Base-by-base conservation (phyloP, 768 basidiomycete species). In the Lactarius pseudohatsudake region DNA sequence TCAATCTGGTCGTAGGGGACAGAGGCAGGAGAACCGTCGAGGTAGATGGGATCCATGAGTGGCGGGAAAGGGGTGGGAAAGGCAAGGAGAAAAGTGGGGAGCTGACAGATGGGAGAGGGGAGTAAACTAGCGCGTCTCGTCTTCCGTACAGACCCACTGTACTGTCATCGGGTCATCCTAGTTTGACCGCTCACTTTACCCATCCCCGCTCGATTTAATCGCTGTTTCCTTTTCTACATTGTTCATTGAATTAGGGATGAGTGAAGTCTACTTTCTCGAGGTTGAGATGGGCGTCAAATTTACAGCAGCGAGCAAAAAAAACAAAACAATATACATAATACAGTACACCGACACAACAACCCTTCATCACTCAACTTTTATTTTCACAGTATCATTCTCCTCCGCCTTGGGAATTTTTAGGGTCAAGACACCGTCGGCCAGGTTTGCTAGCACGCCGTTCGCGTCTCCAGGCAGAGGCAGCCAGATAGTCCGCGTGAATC, bases 401-500 rank as follows among this genome's bases (percentile, higher is more conserved):
- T 86, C 82, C 20, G 81, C 79, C 74, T 87, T 90, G 16, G 84
- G 81, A 16, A 87, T 78, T 7, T 77, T 83, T 53, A 92, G 71
- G 4, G 82, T 88, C 59, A 92, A 82, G 30, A 93, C 81, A 7
- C 91, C 91, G 65, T 92, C 85, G 32, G 81, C 76, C 69, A 93
- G 76, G 70, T 85, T 88, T 18, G 90, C 91, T 1, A 79, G 76
- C 30, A 91, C 85, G 63, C 80, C 81, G 36, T 78, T 78, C 40
- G 78, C 75, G 71, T 91, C 86, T 1, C 90, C 80, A 8, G 86
- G 80, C 13, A 81, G 82, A 41, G 90, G 88, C 30, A 92, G 79
- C 84, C 87, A 88, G 13, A 92, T 81, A 0, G 89, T 91, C 59
- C 91, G 82, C 16, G 83, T 81, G 74, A 91, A 92, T 2, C 80